phyloP scores from a whole-genome alignment of 2,329 filamentous ascomycete genomes.

The Aspergillus sp. region DNA sequence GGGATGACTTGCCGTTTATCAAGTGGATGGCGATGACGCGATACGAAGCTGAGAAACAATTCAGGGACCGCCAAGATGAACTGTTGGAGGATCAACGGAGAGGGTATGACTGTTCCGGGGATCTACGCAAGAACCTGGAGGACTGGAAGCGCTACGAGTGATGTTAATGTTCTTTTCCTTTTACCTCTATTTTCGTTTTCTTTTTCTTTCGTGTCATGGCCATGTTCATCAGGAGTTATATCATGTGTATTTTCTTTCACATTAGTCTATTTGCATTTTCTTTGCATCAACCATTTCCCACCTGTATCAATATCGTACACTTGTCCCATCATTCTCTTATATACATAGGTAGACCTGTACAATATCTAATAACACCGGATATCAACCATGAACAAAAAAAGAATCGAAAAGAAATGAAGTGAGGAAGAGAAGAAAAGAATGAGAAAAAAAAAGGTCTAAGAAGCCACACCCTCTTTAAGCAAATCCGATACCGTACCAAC shows the following conservation, averaged over 20 bases:
- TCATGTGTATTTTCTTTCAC: not conserved
- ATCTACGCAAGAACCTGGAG: constrained; percentile 50
- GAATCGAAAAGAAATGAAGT: not conserved
- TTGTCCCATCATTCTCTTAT: not conserved
- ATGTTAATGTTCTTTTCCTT: not conserved
- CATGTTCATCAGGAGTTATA: not conserved
- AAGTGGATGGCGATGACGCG: constrained; percentile 60
- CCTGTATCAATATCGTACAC: constrained; percentile 11
- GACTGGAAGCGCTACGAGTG: constrained; percentile 57
- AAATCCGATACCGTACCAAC: constrained; percentile 71
- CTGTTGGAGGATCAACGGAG: constrained; percentile 58
- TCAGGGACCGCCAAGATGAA: constrained; percentile 56
- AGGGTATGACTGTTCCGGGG: constrained; percentile 52
- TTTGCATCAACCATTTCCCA: not conserved
- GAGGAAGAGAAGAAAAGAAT: not conserved
- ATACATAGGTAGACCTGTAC: constrained; percentile 9
- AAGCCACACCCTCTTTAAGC: constrained; percentile 41
- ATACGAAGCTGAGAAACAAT: constrained; percentile 58
- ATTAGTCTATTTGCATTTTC: constrained; percentile 5
- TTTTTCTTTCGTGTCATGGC: not conserved
- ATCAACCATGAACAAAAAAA: not conserved
- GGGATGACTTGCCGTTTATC: constrained; percentile 67
- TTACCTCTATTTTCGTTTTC: not conserved
- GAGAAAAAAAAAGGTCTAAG: not conserved
- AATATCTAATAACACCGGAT: constrained; percentile 5